A percentile compares a stretch with the other conserved stretches of the same genome.
These are phyloP conservation scores for Carex parvula DNA, from an alignment of 176 grass and related monocot genomes.

Conservation along the genomic window DNA sequence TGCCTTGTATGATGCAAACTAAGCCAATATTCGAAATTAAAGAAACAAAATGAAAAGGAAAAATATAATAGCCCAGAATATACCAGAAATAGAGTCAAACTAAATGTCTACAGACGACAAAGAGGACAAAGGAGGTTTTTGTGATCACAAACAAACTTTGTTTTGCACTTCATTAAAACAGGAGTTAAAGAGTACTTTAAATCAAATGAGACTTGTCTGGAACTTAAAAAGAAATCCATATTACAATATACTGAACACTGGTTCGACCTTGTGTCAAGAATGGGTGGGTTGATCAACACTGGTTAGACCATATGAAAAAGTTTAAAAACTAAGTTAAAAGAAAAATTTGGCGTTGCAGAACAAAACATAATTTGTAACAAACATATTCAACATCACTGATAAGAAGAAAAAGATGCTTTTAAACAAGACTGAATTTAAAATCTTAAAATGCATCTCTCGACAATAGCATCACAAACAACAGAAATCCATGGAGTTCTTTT, in stretches of 20 bases:
- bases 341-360: background rate
- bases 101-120: background rate
- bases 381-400: background rate
- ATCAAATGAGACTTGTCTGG: background rate
- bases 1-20: background rate
- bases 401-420: background rate
- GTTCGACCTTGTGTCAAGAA: background rate
- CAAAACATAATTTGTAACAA: background rate
- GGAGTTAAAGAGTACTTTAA: background rate
- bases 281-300: background rate
- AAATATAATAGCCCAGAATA: background rate
- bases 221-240: background rate
- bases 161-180: conserved; percentile 4
- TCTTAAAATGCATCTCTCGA: conserved; percentile 2
- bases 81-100: background rate
- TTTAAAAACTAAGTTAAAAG: background rate
- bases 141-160: background rate
- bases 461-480: conserved; percentile 15
- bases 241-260: background rate
- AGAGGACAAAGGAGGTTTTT: background rate
- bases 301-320: background rate
- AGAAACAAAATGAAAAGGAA: background rate
- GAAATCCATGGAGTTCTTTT: conserved; percentile 25
- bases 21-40: background rate
- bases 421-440: conserved; percentile 10